Base-by-base conservation (phyloP, 768 basidiomycete species). In the Ramaria sp. region DNA sequence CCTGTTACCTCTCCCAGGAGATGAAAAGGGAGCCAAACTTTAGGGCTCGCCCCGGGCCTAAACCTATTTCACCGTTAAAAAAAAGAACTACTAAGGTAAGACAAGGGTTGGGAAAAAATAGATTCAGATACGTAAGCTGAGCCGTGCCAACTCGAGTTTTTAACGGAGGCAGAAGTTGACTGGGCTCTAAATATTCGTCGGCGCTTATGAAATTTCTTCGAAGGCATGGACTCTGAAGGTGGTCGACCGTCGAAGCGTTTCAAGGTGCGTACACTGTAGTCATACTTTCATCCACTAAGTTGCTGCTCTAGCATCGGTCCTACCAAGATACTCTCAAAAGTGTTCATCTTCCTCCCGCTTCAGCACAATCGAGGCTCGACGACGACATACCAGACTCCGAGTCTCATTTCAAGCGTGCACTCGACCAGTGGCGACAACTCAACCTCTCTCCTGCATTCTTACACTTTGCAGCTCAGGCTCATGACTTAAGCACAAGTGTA, bases 391-490 rank as follows among this genome's bases (percentile, higher is more conserved):
- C 89, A 85, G 85, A 91, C 59, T 78, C 79, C 62, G 80, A 82
- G 55, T 88, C 85, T 0, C 83, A 89, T 63, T 92, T 94, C 61
- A 80, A 83, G 52, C 73, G 78, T 59, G 76, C 85, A 2, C 70
- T 94, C 30, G 72, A 79, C 25, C 80, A 87, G 62, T 88, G 85
- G 83, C 71, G 77, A 59, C 84, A 92, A 60, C 76, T 93, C 57
- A 91, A 88, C 65, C 77, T 94, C 20, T 75, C 88, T 1, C 78
- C 85, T 0, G 73, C 80, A 1, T 93, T 92, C 65, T 66, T 90
- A 52, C 67, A 71, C 27, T 92, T 90, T 62, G 80, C 83, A 1
- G 72, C 75, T 55, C 74, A 75, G 57, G 79, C 75, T 0, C 76
- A 81, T 39, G 65, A 73, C 0, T 69, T 89, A 37, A 81, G 85